Evolutionary conservation across 441 rosid genomes (phyloP).

Genomic region (Flueggea neowawraea): DNA sequence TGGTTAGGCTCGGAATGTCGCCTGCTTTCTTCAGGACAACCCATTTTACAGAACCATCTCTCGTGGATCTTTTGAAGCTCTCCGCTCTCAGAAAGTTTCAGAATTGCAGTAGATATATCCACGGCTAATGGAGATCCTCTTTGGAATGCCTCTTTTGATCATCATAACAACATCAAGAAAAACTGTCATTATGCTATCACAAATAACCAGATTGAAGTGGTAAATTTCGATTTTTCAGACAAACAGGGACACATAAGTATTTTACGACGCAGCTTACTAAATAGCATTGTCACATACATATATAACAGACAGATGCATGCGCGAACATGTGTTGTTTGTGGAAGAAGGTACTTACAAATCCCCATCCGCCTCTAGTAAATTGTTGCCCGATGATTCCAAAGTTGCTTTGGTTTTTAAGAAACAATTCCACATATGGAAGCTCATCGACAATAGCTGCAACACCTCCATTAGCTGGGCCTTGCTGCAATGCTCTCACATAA

Average conservation of each 20-base stretch:
- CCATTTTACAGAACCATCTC: slow-evolving; percentile 63
- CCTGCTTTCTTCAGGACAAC: slow-evolving; percentile 35
- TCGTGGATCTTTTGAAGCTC: slow-evolving; percentile 53
- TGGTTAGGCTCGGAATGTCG: slow-evolving; percentile 43
- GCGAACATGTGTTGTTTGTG: neutral
- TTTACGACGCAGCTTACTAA: no score
- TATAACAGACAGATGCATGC: no score
- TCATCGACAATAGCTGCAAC: slow-evolving; percentile 87
- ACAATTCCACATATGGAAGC: slow-evolving; percentile 68
- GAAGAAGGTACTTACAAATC: slow-evolving; percentile 70
- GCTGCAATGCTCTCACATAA: slow-evolving; percentile 61
- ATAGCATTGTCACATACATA: neutral
- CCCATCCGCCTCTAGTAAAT: slow-evolving; percentile 88
- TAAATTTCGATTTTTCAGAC: no score
- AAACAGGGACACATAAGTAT: no score
- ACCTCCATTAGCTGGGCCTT: slow-evolving; percentile 63
- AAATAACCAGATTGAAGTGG: no score
- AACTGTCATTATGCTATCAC: no score
- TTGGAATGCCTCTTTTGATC: slow-evolving; percentile 53
- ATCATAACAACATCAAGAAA: no score
- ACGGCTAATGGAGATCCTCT: slow-evolving; percentile 64
- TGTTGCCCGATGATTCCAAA: slow-evolving; percentile 77
- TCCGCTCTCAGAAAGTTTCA: slow-evolving; percentile 74
- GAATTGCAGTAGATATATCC: slow-evolving; percentile 83
- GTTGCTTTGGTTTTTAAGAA: slow-evolving; percentile 45